phyloP scores from a whole-genome alignment of 2,329 filamentous ascomycete genomes.

The Coleophoma cylindrospora region DNA sequence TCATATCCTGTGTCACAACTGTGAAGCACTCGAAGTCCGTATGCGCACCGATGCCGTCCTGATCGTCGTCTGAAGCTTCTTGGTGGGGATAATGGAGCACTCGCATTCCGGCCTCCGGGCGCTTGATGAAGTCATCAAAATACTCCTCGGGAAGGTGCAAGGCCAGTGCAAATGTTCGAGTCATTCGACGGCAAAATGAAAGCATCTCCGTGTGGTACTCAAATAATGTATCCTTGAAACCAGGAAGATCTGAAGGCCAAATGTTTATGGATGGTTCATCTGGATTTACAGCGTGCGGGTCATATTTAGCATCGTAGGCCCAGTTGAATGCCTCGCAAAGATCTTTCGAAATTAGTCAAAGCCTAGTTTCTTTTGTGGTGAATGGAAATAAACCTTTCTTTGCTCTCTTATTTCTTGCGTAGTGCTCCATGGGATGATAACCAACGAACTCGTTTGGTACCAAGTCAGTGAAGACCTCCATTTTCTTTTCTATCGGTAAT shows the following conservation, averaged over 20 bases:
- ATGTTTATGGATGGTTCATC: constrained; percentile 13
- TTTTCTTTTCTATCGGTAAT: constrained; percentile 25
- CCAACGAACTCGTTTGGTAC: constrained; percentile 1
- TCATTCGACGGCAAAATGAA: constrained; percentile 36
- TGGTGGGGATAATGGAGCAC: constrained; percentile 25
- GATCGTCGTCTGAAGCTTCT: constrained; percentile 8
- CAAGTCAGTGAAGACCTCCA: constrained; percentile 19
- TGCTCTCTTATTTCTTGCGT: constrained; percentile 20
- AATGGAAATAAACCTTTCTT: constrained; percentile 19
- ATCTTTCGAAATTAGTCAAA: constrained; percentile 26
- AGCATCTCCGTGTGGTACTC: constrained; percentile 31
- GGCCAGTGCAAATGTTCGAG: constrained; percentile 45
- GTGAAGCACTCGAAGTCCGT: constrained; percentile 40
- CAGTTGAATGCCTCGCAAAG: constrained; percentile 30
- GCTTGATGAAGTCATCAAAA: constrained; percentile 45
- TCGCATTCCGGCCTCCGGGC: constrained; percentile 36
- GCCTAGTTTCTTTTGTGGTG: neutral
- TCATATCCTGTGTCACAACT: constrained; percentile 38
- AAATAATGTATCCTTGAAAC: constrained; percentile 30
- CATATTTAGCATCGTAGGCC: constrained; percentile 7
- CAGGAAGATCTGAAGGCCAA: constrained; percentile 27
- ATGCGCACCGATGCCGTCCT: constrained; percentile 32
- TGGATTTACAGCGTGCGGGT: neutral
- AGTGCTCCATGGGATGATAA: constrained; percentile 1
- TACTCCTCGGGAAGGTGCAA: constrained; percentile 44